Evolutionary conservation across 2,329 filamentous ascomycete genomes (phyloP).

Genomic region (Leptographium wingfieldii): DNA sequence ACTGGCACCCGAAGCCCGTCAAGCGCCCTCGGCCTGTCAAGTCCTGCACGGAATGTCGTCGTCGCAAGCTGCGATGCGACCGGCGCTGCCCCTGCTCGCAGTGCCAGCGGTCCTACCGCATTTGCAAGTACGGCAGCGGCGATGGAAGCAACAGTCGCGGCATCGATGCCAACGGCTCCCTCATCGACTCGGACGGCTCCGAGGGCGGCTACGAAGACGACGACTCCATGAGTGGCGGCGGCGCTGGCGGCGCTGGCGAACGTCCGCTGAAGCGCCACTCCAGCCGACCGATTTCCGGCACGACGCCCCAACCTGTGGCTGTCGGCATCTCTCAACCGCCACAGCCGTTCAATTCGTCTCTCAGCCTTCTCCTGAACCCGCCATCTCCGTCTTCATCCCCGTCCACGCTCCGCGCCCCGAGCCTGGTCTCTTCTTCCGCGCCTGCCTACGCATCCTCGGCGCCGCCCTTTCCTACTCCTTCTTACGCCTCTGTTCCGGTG

Average conservation of each 20-base stretch:
- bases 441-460: neutral
- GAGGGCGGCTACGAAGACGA: conserved; percentile 14
- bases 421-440: neutral
- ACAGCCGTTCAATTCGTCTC: conserved; percentile 8
- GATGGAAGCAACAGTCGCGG: conserved; percentile 25
- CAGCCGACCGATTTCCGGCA: conserved; percentile 3
- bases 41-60: conserved; percentile 43
- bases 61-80: conserved; percentile 45
- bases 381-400: conserved; percentile 1
- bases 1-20: conserved; percentile 23
- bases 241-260: conserved; percentile 7
- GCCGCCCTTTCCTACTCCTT: neutral
- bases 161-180: conserved; percentile 3
- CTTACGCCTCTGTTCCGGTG: neutral
- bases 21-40: conserved; percentile 43
- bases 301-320: conserved; percentile 9
- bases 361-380: conserved; percentile 11
- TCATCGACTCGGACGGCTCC: conserved; percentile 9
- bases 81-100: conserved; percentile 43
- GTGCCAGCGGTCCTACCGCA: conserved; percentile 42
- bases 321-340: conserved; percentile 12
- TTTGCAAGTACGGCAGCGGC: conserved; percentile 36
- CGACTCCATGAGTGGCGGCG: conserved; percentile 5
- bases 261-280: conserved; percentile 27
- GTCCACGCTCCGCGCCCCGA: conserved; percentile 1